Base-by-base conservation (phyloP, 225 moss, liverwort and hornwort species). In the Physcomitrium patens region DNA sequence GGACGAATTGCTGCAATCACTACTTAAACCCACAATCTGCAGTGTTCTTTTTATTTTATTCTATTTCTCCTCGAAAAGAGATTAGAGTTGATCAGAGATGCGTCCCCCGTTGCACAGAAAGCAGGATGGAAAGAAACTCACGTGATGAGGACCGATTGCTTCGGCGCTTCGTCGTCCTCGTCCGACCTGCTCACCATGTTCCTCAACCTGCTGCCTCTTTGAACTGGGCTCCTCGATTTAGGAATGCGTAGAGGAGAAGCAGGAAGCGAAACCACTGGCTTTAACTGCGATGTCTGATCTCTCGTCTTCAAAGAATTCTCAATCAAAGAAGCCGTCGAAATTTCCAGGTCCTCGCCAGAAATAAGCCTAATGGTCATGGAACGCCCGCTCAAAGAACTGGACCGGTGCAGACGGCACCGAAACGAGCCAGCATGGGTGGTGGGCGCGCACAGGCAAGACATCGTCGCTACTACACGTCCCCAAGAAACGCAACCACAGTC, bases 401-500 rank as follows among this genome's bases (percentile, higher is more conserved):
- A 68, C 1, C 95, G 93, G 47, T 95, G 95, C 46, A 95, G 72
- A n/a, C 93, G 85, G 60, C 95, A 95, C 22, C 95, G 85, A 62
- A 93, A 95, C 3, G 93, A 93, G 61, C 95, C 95, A 9, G 91
- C 90, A 58, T 95, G 95, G 10, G 81, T 84, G 0, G 95, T 93
- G 0, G 95, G 95, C 0, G 95, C 95, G 53, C 95, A 95, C 9
- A 90, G 74, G 51, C 95, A 95, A 72, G 95, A 72, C 95, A 91
- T 95, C 68, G 77, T 90, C 31, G 22, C 52, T 18, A 18, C 7
- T 48, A 26, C 13, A 50, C 4, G 31, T 7, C 31, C 15, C 31
- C 31, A 37, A 1, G 31, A 37, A 37, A 37, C 5, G 4, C 31
- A 37, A 37, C 31, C 31, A 37, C 31, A 37, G 31, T 37, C 31